These are phyloP conservation scores for Catenaria anguillulae DNA, from an alignment of 371 early-diverging fungal genomes.

Conservation along the genomic window DNA sequence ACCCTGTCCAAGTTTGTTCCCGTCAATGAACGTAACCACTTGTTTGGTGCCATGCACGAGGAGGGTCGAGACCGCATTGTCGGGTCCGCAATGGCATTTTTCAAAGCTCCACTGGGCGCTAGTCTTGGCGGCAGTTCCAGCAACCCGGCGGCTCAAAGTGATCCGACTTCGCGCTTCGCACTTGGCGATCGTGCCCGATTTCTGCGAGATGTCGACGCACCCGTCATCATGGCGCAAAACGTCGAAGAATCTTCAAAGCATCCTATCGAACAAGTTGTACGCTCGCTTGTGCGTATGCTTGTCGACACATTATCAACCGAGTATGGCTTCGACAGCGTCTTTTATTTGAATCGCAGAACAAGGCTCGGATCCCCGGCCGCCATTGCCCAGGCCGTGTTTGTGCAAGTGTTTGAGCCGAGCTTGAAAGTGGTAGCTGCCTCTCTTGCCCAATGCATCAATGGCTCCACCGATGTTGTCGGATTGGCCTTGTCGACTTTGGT, in stretches of 20 bases:
- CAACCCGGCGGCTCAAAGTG: no score
- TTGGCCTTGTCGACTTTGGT: slow-evolving; percentile 73
- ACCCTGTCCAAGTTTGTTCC: slow-evolving; percentile 55
- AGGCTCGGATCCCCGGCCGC: slow-evolving; percentile 15
- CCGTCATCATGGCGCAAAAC: slow-evolving; percentile 56
- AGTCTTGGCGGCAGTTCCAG: no score
- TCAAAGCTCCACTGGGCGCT: slow-evolving; percentile 7
- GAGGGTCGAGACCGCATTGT: slow-evolving; percentile 14
- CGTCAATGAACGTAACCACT: slow-evolving; percentile 55
- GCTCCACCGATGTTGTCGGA: slow-evolving; percentile 65
- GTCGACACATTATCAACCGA: slow-evolving; percentile 86
- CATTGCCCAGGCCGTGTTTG: slow-evolving; percentile 43
- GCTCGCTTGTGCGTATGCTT: slow-evolving; percentile 66
- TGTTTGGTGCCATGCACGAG: slow-evolving; percentile 73
- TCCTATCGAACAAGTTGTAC: slow-evolving; percentile 60
- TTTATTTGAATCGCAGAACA: slow-evolving; percentile 40
- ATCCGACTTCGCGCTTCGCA: slow-evolving; percentile 13
- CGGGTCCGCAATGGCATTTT: background rate
- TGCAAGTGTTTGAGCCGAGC: slow-evolving; percentile 64
- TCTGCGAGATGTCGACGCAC: slow-evolving; percentile 46
- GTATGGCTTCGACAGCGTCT: slow-evolving; percentile 72
- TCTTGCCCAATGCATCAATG: background rate
- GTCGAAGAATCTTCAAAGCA: slow-evolving; percentile 60
- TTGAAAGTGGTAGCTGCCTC: slow-evolving; percentile 29
- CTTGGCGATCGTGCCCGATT: slow-evolving; percentile 56